A percentile compares a stretch with the other conserved stretches of the same genome.
Evolutionary conservation across 305 asterid genomes (phyloP).

Genomic region (Euphrasia arctica): DNA sequence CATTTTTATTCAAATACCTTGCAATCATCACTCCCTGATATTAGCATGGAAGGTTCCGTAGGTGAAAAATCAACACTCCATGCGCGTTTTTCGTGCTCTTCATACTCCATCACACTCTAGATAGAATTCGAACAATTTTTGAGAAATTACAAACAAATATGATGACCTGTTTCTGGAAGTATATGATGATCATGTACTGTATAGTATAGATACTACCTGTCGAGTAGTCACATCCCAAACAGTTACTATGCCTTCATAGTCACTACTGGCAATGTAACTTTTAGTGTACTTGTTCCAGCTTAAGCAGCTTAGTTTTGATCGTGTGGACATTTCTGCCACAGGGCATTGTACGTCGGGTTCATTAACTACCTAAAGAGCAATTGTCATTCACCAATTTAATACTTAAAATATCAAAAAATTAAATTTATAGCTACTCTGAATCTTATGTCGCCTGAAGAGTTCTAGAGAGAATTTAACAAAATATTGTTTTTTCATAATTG

Average conservation of each 20-base stretch:
- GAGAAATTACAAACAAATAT: conserved; percentile 11
- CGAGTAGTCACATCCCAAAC: conserved; percentile 95
- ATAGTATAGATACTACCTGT: conserved; percentile 48
- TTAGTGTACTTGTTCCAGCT: conserved; percentile 87
- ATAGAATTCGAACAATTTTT: conserved; percentile 10
- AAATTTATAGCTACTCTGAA: no score
- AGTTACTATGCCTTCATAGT: conserved; percentile 91
- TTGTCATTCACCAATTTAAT: conserved; percentile 17
- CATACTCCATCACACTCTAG: conserved; percentile 83
- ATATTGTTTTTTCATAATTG: no score
- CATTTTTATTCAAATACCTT: conserved; percentile 47
- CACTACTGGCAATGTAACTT: conserved; percentile 83
- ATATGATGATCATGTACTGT: no score
- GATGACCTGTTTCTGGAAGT: not conserved
- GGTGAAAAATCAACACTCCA: conserved; percentile 91
- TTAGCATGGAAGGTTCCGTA: conserved; percentile 88
- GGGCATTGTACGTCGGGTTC: conserved; percentile 78
- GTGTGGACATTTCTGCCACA: conserved; percentile 76
- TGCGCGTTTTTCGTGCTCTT: conserved; percentile 95
- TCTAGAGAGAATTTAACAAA: no score
- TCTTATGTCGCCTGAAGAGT: no score
- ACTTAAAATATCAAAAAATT: not conserved
- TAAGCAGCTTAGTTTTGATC: conserved; percentile 88
- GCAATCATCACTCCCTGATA: conserved; percentile 93
- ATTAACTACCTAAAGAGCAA: conserved; percentile 65